phyloP scores from a whole-genome alignment of 2,329 filamentous ascomycete species.

The Nemania sp. region DNA sequence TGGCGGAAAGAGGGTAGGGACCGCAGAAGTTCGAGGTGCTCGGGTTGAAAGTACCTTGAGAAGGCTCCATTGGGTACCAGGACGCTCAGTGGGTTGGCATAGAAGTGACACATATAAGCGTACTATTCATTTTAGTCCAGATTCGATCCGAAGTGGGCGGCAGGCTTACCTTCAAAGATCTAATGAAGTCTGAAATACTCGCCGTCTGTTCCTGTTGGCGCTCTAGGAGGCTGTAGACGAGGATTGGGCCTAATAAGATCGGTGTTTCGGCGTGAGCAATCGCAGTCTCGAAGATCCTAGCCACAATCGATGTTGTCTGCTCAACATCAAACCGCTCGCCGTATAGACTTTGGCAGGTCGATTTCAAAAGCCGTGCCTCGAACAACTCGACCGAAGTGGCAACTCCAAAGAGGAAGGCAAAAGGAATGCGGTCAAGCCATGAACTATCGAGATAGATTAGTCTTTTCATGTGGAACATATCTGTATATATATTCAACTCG shows the following conservation, averaged over 20 bases:
- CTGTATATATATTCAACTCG: no score
- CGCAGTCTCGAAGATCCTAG: slow-evolving; percentile 69
- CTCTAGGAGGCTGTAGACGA: slow-evolving; percentile 67
- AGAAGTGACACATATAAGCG: slow-evolving; percentile 85
- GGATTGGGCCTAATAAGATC: slow-evolving; percentile 64
- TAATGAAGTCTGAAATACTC: slow-evolving; percentile 72
- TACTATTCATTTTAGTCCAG: slow-evolving; percentile 55
- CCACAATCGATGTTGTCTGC: slow-evolving; percentile 70
- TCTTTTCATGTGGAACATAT: slow-evolving; percentile 16
- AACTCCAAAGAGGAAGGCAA: slow-evolving; percentile 76
- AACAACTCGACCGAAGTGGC: slow-evolving; percentile 82
- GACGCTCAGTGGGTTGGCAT: slow-evolving; percentile 73
- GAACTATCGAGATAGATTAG: slow-evolving; percentile 41
- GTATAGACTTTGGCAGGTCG: slow-evolving; percentile 66
- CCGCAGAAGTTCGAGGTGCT: slow-evolving; percentile 69
- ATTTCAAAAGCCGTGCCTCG: slow-evolving; percentile 71
- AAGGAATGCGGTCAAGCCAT: slow-evolving; percentile 77
- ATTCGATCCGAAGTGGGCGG: not conserved
- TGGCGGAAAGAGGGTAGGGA: slow-evolving; percentile 69
- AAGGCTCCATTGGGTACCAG: slow-evolving; percentile 51
- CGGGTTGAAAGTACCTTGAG: slow-evolving; percentile 50
- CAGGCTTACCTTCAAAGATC: slow-evolving; percentile 63
- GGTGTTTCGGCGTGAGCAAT: slow-evolving; percentile 60
- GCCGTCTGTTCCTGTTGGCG: slow-evolving; percentile 78
- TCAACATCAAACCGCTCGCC: slow-evolving; percentile 78